phyloP scores from a whole-genome alignment of 768 basidiomycete species.

The Boletus sp. region DNA sequence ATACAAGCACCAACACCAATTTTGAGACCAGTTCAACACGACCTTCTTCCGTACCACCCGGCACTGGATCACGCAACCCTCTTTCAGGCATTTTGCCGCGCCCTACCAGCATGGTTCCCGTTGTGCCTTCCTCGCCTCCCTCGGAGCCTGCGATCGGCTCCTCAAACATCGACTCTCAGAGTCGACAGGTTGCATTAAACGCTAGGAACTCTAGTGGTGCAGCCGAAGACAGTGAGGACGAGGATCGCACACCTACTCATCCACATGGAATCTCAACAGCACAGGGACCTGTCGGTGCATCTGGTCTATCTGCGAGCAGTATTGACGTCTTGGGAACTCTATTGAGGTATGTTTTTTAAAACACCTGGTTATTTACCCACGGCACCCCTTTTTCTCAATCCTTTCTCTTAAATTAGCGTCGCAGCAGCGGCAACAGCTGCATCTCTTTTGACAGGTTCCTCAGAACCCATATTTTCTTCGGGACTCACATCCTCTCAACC shows the following conservation, averaged over 20 bases:
- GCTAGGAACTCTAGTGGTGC: not conserved
- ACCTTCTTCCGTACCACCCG: slow-evolving; percentile 27
- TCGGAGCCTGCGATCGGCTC: slow-evolving; percentile 5
- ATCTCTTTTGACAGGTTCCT: slow-evolving; percentile 72
- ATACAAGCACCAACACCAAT: slow-evolving; percentile 7
- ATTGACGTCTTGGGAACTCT: slow-evolving; percentile 83
- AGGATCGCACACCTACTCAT: slow-evolving; percentile 11
- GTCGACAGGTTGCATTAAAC: not conserved
- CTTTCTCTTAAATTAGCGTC: slow-evolving; percentile 46
- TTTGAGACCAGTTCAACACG: slow-evolving; percentile 5
- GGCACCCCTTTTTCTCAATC: not conserved
- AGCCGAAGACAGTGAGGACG: slow-evolving; percentile 15
- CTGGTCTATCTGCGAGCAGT: slow-evolving; percentile 62
- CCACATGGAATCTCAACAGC: slow-evolving; percentile 25
- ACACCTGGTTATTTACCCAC: not conserved
- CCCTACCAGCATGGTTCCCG: slow-evolving; percentile 31
- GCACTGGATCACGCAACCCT: slow-evolving; percentile 31
- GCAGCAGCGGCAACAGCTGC: slow-evolving; percentile 92
- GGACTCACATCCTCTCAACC: slow-evolving; percentile 42
- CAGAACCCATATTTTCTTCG: slow-evolving; percentile 60
- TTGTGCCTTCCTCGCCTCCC: slow-evolving; percentile 8
- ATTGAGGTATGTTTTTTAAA: slow-evolving; percentile 52
- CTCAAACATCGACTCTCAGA: slow-evolving; percentile 2
- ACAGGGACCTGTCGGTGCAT: slow-evolving; percentile 26
- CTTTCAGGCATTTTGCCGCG: slow-evolving; percentile 41